These are phyloP conservation scores for Chalciporus sp. DNA, from an alignment of 1,284 basidiomycete genomes.

Conservation along the genomic window DNA sequence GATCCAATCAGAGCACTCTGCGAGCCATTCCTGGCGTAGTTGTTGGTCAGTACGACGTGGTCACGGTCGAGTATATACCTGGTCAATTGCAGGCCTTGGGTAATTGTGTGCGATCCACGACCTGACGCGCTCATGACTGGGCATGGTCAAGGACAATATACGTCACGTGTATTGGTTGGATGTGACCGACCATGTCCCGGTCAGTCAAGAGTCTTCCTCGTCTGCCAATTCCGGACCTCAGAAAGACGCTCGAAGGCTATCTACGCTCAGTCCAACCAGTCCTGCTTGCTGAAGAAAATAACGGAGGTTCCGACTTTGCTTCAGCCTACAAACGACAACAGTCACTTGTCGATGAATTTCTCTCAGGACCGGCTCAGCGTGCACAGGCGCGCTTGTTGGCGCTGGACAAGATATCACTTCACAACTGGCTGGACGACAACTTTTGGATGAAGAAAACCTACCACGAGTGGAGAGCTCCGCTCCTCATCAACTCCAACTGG, in stretches of 20 bases:
- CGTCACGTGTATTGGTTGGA: slow-evolving; percentile 13
- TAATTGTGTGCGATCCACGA: slow-evolving; percentile 53
- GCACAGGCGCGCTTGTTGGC: slow-evolving; percentile 78
- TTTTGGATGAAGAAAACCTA: slow-evolving; percentile 93
- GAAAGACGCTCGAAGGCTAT: slow-evolving; percentile 79
- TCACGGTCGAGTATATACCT: slow-evolving; percentile 37
- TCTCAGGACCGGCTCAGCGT: slow-evolving; percentile 22
- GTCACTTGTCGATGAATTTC: slow-evolving; percentile 22
- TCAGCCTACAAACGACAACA: slow-evolving; percentile 32
- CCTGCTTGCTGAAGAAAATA: slow-evolving; percentile 72
- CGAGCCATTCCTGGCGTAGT: slow-evolving; percentile 64
- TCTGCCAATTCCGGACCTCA: slow-evolving; percentile 85
- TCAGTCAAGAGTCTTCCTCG: slow-evolving; percentile 46
- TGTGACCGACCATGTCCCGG: slow-evolving; percentile 17
- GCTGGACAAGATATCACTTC: slow-evolving; percentile 82
- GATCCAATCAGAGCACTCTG: slow-evolving; percentile 69
- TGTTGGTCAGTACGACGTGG: background rate
- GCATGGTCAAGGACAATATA: slow-evolving; percentile 18
- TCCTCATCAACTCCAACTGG: slow-evolving; percentile 96
- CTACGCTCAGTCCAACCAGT: slow-evolving; percentile 82
- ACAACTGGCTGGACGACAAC: slow-evolving; percentile 96
- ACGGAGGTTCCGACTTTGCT: slow-evolving; percentile 55
- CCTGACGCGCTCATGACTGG: slow-evolving; percentile 24
- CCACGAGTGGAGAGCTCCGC: slow-evolving; percentile 85
- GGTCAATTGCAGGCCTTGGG: slow-evolving; percentile 57